phyloP scores from a whole-genome alignment of 768 basidiomycete species.

The Russula dissimulans region DNA sequence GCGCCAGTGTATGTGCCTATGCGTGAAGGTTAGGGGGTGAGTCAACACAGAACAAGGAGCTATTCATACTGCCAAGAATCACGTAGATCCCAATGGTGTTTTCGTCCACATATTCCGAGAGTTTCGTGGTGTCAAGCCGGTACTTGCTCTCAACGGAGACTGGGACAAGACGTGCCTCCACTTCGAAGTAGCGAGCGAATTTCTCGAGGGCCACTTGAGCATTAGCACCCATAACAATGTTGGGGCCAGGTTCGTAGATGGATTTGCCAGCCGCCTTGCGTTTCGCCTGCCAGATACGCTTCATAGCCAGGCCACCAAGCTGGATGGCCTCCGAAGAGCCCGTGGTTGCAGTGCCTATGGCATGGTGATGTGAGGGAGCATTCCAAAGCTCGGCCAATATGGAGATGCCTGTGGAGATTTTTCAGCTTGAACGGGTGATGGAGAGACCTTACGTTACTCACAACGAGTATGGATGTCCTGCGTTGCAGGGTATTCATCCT shows the following conservation, averaged over 20 bases:
- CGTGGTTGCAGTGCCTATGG: slow-evolving; percentile 62
- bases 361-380: slow-evolving; percentile 42
- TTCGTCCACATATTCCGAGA: slow-evolving; percentile 59
- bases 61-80: slow-evolving; percentile 40
- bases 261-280: slow-evolving; percentile 58
- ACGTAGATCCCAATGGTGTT: slow-evolving; percentile 65
- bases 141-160: slow-evolving; percentile 62
- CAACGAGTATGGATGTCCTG: slow-evolving; percentile 27
- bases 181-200: slow-evolving; percentile 60
- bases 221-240: slow-evolving; percentile 58
- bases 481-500: slow-evolving; percentile 60
- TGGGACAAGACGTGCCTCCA: slow-evolving; percentile 56
- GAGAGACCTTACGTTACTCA: neutral
- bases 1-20: slow-evolving; percentile 41
- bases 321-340: slow-evolving; percentile 66
- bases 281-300: slow-evolving; percentile 59
- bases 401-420: slow-evolving; percentile 35
- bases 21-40: neutral
- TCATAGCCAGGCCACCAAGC: slow-evolving; percentile 64
- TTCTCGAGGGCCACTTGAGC: slow-evolving; percentile 66
- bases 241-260: slow-evolving; percentile 57
- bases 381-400: slow-evolving; percentile 64
- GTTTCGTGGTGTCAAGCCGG: slow-evolving; percentile 61
- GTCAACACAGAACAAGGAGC: neutral
- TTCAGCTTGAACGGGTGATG: slow-evolving; percentile 30